These are phyloP conservation scores for Phaffia tasmanica DNA, from an alignment of 768 basidiomycete species.

Conservation along the genomic window DNA sequence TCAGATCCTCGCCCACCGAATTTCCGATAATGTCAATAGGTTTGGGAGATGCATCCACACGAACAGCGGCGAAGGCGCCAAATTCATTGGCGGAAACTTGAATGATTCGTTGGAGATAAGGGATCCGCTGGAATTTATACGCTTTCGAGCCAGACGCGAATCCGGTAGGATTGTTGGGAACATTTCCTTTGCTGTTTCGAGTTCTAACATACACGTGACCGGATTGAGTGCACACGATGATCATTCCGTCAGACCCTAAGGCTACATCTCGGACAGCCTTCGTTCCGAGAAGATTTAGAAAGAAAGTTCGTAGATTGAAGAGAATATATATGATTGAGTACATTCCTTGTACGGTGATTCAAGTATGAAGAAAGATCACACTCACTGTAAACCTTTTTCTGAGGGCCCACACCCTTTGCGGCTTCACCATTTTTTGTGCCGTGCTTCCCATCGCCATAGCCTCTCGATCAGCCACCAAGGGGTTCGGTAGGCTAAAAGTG, in stretches of 20 bases:
- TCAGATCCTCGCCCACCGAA: constrained; percentile 55
- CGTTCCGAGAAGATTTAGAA: not conserved
- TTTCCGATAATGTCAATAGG: constrained; percentile 50
- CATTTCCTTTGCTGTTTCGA: constrained; percentile 42
- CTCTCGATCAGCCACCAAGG: constrained; percentile 29
- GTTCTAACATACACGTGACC: constrained; percentile 84
- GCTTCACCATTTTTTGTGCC: constrained; percentile 43
- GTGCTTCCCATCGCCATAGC: constrained; percentile 29
- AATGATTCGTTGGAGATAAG: constrained; percentile 71
- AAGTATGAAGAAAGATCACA: not conserved
- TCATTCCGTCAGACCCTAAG: constrained; percentile 70
- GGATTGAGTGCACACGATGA: constrained; percentile 86
- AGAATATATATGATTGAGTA: not conserved
- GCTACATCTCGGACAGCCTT: constrained; percentile 59
- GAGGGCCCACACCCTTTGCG: constrained; percentile 83
- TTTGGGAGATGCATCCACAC: constrained; percentile 55
- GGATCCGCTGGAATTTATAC: constrained; percentile 65
- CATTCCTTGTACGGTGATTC: too few relatives aligned
- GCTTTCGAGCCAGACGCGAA: constrained; percentile 26
- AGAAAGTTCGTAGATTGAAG: not conserved
- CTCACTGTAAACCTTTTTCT: constrained; percentile 69
- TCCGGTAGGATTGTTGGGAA: not conserved
- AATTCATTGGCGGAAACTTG: constrained; percentile 63
- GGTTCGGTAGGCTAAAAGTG: constrained; percentile 51
- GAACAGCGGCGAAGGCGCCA: constrained; percentile 77